These are phyloP conservation scores for Hirsutella thompsonii DNA, from an alignment of 2,329 filamentous ascomycete genomes.

Conservation along the genomic window DNA sequence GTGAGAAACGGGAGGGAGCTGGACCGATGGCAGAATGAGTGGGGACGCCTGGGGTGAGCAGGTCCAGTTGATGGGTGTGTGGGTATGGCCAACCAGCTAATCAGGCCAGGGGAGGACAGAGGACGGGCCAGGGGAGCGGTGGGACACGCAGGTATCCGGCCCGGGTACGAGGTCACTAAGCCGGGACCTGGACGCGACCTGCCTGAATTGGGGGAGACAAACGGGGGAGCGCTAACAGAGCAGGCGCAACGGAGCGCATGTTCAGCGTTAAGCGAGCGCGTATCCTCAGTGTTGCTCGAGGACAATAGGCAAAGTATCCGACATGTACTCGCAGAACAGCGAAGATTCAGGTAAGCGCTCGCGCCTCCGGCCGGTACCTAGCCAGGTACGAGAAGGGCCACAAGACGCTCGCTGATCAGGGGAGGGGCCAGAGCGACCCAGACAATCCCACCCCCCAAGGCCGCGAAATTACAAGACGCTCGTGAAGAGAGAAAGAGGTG, in stretches of 20 bases:
- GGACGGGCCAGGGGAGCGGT: neutral
- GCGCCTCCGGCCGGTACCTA: neutral
- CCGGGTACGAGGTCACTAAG: neutral
- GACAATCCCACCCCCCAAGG: neutral
- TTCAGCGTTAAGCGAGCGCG: no score
- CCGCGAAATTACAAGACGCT: neutral
- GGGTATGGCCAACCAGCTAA: neutral
- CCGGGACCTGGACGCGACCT: neutral
- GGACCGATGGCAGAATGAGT: conserved; percentile 1
- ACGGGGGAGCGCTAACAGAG: no score
- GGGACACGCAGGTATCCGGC: neutral
- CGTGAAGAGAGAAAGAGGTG: neutral
- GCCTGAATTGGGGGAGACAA: neutral
- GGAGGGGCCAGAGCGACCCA: neutral
- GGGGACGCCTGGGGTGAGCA: neutral
- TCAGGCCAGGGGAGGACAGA: neutral
- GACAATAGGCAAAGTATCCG: no score
- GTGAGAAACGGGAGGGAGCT: conserved; percentile 1
- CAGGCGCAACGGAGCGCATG: no score
- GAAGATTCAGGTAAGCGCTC: no score
- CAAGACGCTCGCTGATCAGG: neutral
- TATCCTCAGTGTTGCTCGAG: no score
- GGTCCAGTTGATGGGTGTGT: neutral
- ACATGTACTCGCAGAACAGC: no score
- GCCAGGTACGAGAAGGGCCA: neutral